These are phyloP conservation scores for Corynascus novoguineensis DNA, from an alignment of 495 filamentous ascomycete genomes.

Conservation along the genomic window DNA sequence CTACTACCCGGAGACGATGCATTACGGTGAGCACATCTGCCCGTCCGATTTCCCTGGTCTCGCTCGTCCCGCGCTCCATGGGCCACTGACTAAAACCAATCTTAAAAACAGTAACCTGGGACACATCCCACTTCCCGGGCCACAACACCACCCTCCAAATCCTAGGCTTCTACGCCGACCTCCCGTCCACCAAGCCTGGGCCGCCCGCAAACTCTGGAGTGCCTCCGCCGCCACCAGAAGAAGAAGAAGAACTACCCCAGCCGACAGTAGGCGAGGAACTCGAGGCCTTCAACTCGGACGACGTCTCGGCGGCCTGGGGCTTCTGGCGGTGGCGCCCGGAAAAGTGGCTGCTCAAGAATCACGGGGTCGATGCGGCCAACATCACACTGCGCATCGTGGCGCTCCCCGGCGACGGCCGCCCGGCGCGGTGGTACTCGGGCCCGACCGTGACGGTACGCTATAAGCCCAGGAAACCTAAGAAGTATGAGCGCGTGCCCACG, in stretches of 20 bases:
- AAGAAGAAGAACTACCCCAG: too few relatives aligned
- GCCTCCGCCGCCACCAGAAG: too few relatives aligned
- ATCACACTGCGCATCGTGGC: conserved; percentile 38
- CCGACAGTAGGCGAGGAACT: conserved; percentile 5
- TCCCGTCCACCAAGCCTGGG: background rate
- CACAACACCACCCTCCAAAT: conserved; percentile 31
- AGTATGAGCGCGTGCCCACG: conserved; percentile 18
- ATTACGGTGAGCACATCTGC: conserved; percentile 35
- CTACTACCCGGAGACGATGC: conserved; percentile 30
- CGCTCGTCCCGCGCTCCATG: too few relatives aligned
- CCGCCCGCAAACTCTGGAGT: too few relatives aligned
- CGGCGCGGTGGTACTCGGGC: conserved; percentile 25
- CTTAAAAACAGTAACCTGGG: conserved; percentile 46
- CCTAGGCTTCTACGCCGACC: conserved; percentile 32
- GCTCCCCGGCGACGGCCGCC: conserved; percentile 15
- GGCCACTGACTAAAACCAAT: too few relatives aligned
- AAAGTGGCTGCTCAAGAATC: conserved; percentile 19
- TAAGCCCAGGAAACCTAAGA: conserved; percentile 11
- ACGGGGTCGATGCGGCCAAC: conserved; percentile 30
- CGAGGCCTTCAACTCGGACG: conserved; percentile 34
- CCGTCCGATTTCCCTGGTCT: background rate
- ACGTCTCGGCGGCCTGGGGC: conserved; percentile 33
- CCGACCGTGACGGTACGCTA: conserved; percentile 29
- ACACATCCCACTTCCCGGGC: conserved; percentile 36
- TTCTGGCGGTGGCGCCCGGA: conserved; percentile 38